Evolutionary conservation across 768 basidiomycete genomes (phyloP).

Genomic region (Epithele typhae): DNA sequence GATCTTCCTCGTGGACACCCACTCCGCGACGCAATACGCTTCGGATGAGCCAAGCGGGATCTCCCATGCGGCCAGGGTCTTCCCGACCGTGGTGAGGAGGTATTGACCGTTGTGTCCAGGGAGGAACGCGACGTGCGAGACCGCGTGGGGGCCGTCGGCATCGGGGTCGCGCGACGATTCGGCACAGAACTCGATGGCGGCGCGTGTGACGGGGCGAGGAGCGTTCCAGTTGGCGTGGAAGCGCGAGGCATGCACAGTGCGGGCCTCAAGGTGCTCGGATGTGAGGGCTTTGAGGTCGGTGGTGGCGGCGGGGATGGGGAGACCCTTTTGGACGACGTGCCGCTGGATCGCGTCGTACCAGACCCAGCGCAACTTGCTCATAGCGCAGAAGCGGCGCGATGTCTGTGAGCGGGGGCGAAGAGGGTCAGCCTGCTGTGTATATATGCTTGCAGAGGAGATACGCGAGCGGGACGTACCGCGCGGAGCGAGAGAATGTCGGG

Average conservation of each 20-base stretch:
- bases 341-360: conserved; percentile 32
- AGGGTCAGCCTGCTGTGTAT: no score
- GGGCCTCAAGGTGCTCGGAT: conserved; percentile 30
- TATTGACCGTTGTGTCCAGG: conserved; percentile 28
- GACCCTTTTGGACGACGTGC: conserved; percentile 28
- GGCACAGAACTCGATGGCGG: conserved; percentile 23
- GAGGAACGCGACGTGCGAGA: conserved; percentile 28
- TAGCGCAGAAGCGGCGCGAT: conserved; percentile 23
- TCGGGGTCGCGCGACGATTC: not conserved
- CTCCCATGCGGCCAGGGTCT: conserved; percentile 31
- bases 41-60: conserved; percentile 29
- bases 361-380: conserved; percentile 34
- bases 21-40: conserved; percentile 29
- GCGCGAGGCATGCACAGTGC: conserved; percentile 29
- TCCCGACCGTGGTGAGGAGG: conserved; percentile 25
- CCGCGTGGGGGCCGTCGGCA: conserved; percentile 11
- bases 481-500: conserved; percentile 29
- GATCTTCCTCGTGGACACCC: conserved; percentile 15
- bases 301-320: conserved; percentile 28
- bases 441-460: not conserved
- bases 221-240: conserved; percentile 35
- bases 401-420: conserved; percentile 19
- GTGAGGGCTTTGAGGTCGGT: conserved; percentile 26
- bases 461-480: conserved; percentile 21
- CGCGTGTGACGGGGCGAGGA: conserved; percentile 16